Evolutionary conservation across 1,284 basidiomycete genomes (phyloP), one percentile per base, ranked within the genome.

Genomic region (Cutaneotrichosporon cavernicola): DNA sequence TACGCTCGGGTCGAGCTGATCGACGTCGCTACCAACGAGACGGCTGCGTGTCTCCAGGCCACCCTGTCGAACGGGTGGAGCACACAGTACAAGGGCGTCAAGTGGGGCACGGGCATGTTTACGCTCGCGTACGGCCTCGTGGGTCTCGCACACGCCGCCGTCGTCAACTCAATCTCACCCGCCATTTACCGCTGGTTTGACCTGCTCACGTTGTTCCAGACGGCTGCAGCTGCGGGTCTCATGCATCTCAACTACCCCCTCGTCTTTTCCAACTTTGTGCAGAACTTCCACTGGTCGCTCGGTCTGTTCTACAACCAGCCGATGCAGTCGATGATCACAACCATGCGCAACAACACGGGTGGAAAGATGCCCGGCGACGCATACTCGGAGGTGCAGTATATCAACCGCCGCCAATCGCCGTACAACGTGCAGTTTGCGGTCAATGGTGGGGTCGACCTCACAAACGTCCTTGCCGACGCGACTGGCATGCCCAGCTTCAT

Each of bases 1-100:
- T 92, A 88, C 69, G 93, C 88, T 0, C 90, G 92, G 68, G 82
- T 99, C 59, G 86, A 88, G 10, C 84, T 98, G 30, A 85, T 83
- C 0, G 87, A 92, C 67, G 83, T 86, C 46, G 81, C 83, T 56
- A 89, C 89, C 1, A 86, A 87, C 53, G 79, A 87, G 5, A 83
- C 91, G 65, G 90, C 89, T 53, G 92, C 92, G 0, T 99, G 95
- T 72, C 84, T 98, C 4, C 92, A 96, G 78, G 87, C 92, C 9
- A 96, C 93, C 0, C 83, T 98, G 5, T 88, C 90, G 22, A 99
- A 98, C 75, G 94, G 95, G 11, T 89, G 89, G 86, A 91, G 92
- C 1, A 86, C 88, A 0, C 86, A 87, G 64, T 90, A 91, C 77
- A 76, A 81, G 5, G 87, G 85, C 3, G 93, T 92, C 14, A 85